Conservation (phyloP, 371 early-diverging fungal genomes). For the Nematocida ausubeli region DNA sequence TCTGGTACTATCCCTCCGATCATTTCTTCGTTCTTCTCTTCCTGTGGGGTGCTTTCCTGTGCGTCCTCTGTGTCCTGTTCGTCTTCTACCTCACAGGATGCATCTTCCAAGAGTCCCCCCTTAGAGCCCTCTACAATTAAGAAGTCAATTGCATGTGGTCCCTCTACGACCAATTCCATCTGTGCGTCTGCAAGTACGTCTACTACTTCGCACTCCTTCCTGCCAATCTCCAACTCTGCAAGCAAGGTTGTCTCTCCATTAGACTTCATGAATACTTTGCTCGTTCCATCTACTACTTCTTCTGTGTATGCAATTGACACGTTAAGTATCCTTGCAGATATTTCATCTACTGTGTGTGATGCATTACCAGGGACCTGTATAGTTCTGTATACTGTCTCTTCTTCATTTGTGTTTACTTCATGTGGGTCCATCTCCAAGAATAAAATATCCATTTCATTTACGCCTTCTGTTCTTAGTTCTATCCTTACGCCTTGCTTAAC, state of each 20-base stretch:
- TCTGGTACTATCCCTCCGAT: not conserved
- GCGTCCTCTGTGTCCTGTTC: not conserved
- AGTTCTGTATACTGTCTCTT: not conserved
- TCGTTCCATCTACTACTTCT: not conserved
- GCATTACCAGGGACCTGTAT: not conserved
- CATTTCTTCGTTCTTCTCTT: not conserved
- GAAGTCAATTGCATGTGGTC: not conserved
- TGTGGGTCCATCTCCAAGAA: slow-evolving; percentile 21
- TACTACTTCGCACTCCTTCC: slow-evolving; percentile 25
- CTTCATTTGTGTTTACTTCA: not conserved
- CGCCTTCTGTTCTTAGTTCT: slow-evolving; percentile 18
- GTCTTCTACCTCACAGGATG: not conserved
- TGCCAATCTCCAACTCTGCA: slow-evolving; percentile 6
- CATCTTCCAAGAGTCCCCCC: not conserved
- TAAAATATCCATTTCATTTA: slow-evolving; percentile 36
- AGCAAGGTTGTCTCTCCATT: not conserved
- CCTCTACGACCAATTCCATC: not conserved
- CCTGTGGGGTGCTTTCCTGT: not conserved
- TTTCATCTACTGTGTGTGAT: not conserved
- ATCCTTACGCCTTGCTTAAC: slow-evolving; percentile 15
- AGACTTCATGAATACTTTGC: not conserved
- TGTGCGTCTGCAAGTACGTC: not conserved
- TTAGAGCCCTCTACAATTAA: not conserved
- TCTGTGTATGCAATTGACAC: not conserved
- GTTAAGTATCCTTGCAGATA: not conserved